Base-by-base conservation (phyloP, 129 eudicot genomes). In the Pseudognaphalium luteoalbum region DNA sequence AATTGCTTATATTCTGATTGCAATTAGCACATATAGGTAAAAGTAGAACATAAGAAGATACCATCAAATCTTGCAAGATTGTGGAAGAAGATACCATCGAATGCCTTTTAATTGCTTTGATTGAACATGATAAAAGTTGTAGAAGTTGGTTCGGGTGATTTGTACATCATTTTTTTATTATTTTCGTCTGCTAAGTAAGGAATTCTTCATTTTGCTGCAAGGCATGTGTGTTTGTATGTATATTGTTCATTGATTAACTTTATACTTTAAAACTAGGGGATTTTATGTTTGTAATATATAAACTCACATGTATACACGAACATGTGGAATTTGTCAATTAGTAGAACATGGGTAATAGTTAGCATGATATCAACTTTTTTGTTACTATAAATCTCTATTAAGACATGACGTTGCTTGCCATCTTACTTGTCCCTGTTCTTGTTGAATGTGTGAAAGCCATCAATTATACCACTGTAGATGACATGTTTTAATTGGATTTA, bases 61-160 rank as follows among this genome's bases (percentile, higher is more conserved):
- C n/a, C n/a, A n/a, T n/a, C n/a, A n/a, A n/a, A n/a, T n/a, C n/a
- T n/a, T n/a, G n/a, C n/a, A n/a, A n/a, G n/a, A n/a, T n/a, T n/a
- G n/a, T n/a, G n/a, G n/a, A n/a, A n/a, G n/a, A n/a, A n/a, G n/a
- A n/a, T n/a, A n/a, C n/a, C n/a, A n/a, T n/a, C n/a, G 67, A 47
- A 51, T 66, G 17, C 30, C 17, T 16, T 56, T 22, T 35, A 14
- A 20, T 51, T 52, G 37, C 6, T 35, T 67, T 56, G 60, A 14
- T 30, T 28, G 12, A 58, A 68, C 34, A 6, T 70, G 70, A 21
- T 71, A 33, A 60, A 42, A 60, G 44, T 28, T 59, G 62, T 70
- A 4, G 15, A 78, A 41, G 47, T 70, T 78, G 20, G 71, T 78
- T 60, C 20, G 20, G 71, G 56, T 60, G 9, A 29, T 35, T 9